These are phyloP conservation scores for Macroventuria anomochaeta DNA, from an alignment of 2,329 filamentous ascomycete species.

Conservation along the genomic window DNA sequence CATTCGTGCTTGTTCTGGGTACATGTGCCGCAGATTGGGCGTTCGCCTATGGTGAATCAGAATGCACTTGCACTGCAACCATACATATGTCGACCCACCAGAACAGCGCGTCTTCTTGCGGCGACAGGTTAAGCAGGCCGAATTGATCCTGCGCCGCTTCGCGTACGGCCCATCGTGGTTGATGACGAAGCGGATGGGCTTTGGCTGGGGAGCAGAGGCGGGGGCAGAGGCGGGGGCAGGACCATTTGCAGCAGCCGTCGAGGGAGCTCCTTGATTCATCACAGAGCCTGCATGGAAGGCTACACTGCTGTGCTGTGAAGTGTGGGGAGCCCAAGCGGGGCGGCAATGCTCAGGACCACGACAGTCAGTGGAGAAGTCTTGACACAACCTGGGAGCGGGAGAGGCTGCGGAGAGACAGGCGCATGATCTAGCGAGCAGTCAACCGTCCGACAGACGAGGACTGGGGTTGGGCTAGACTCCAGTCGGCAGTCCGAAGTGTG, in stretches of 20 bases:
- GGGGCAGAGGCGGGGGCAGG: constrained; percentile 10
- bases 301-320: constrained; percentile 10
- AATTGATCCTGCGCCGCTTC: constrained; percentile 51
- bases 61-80: background rate
- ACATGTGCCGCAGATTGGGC: constrained; percentile 55
- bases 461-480: constrained; percentile 13
- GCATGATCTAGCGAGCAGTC: constrained; percentile 29
- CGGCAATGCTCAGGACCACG: background rate
- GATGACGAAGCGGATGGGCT: constrained; percentile 52
- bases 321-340: constrained; percentile 22
- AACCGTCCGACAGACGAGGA: constrained; percentile 11
- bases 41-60: constrained; percentile 38
- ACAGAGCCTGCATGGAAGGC: constrained; percentile 27
- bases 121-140: constrained; percentile 56
- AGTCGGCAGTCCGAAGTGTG: background rate
- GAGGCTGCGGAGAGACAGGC: constrained; percentile 23
- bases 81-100: constrained; percentile 34
- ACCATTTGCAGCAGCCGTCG: constrained; percentile 31
- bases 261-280: constrained; percentile 44
- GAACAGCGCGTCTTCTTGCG: constrained; percentile 59
- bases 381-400: constrained; percentile 6
- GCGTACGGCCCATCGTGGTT: constrained; percentile 52
- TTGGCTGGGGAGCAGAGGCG: constrained; percentile 40
- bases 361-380: constrained; percentile 17
- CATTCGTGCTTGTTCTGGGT: constrained; percentile 57